Conservation (phyloP, 169 alveolate genomes). For the Sarcocystis neurona region DNA sequence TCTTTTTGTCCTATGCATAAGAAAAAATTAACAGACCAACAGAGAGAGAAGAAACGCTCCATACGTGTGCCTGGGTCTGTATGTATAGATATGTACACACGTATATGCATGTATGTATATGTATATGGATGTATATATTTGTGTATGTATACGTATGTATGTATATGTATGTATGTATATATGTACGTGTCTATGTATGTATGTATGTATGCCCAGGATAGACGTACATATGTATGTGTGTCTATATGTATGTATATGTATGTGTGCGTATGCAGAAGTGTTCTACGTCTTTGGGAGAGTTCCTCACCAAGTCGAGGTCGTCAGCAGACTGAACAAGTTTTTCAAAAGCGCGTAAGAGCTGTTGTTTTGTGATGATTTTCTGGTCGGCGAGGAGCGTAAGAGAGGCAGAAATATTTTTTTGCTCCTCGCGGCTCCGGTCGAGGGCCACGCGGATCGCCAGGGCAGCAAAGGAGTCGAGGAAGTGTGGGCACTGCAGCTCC, state of each 20-base stretch:
- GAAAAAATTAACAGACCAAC: no score
- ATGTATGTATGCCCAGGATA: no score
- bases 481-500: slow-evolving; percentile 50
- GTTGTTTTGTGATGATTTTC: slow-evolving; percentile 54
- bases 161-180: no score
- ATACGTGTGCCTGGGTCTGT: no score
- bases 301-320: slow-evolving; percentile 49
- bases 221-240: background rate
- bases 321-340: slow-evolving; percentile 56
- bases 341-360: slow-evolving; percentile 58
- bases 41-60: no score
- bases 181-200: no score
- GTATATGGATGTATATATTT: no score
- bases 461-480: slow-evolving; percentile 54
- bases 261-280: background rate
- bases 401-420: slow-evolving; percentile 51
- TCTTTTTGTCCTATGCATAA: no score
- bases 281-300: background rate
- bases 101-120: no score
- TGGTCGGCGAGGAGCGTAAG: slow-evolving; percentile 57
- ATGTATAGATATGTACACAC: no score
- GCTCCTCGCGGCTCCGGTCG: slow-evolving; percentile 55
- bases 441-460: slow-evolving; percentile 57
- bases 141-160: no score
- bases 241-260: background rate